Percentiles rank a stretch among this genome's conserved stretches.
phyloP scores from a whole-genome alignment of 2,329 filamentous ascomycete species.

The Triangularia setosa region DNA sequence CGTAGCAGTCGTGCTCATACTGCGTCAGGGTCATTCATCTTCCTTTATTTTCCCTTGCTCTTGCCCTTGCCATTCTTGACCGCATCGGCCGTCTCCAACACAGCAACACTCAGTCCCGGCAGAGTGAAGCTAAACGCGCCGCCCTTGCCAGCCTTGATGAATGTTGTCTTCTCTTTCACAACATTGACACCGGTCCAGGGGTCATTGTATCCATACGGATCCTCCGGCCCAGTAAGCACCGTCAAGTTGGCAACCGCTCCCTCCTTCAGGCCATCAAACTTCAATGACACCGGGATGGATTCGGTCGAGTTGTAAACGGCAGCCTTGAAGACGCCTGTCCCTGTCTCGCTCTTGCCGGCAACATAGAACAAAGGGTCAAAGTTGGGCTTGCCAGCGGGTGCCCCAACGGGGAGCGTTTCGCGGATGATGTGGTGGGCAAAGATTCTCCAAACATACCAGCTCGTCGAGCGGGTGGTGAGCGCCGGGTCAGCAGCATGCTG shows the following conservation, averaged over 20 bases:
- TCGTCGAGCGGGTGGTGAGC: slow-evolving; percentile 47
- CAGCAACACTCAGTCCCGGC: slow-evolving; percentile 53
- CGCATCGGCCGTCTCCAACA: slow-evolving; percentile 42
- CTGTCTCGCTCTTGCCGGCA: slow-evolving; percentile 40
- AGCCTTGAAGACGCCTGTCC: slow-evolving; percentile 46
- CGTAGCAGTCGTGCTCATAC: not conserved
- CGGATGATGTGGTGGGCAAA: slow-evolving; percentile 44
- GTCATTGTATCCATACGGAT: slow-evolving; percentile 44
- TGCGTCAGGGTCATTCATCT: not conserved
- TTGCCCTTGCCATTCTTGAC: not conserved
- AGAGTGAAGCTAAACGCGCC: slow-evolving; percentile 51
- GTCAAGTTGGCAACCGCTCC: slow-evolving; percentile 42
- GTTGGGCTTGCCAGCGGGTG: slow-evolving; percentile 31
- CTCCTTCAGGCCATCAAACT: slow-evolving; percentile 41
- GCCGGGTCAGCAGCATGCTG: slow-evolving; percentile 46
- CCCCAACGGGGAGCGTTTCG: slow-evolving; percentile 42
- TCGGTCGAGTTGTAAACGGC: slow-evolving; percentile 51
- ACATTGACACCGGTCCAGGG: slow-evolving; percentile 45
- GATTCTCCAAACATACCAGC: slow-evolving; percentile 43
- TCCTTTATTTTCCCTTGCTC: not conserved
- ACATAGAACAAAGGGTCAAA: slow-evolving; percentile 49
- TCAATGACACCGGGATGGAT: slow-evolving; percentile 42
- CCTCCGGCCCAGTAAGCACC: slow-evolving; percentile 40
- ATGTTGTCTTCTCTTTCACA: slow-evolving; percentile 40
- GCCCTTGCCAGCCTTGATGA: slow-evolving; percentile 39